A percentile compares a stretch with the other conserved stretches of the same genome.
phyloP scores from a whole-genome alignment of 2,329 filamentous ascomycete species.

The Orbilia brochopaga region DNA sequence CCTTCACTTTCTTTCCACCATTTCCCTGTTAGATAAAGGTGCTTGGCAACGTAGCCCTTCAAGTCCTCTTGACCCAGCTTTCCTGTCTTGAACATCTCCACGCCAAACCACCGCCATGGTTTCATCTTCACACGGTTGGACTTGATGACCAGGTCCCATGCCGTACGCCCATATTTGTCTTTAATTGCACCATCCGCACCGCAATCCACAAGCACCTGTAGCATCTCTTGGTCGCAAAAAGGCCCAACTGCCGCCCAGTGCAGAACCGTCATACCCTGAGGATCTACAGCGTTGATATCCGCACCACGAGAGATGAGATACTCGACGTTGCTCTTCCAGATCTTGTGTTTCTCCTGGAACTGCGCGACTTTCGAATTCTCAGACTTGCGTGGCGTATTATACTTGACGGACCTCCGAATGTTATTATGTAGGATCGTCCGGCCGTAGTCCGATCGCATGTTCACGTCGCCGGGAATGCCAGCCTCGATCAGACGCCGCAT shows the following conservation, averaged over 20 bases:
- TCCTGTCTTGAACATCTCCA: slow-evolving; percentile 35
- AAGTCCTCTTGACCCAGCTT: slow-evolving; percentile 24
- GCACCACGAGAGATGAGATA: slow-evolving; percentile 24
- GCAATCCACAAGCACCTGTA: slow-evolving; percentile 24
- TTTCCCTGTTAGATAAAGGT: slow-evolving; percentile 31
- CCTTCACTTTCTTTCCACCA: slow-evolving; percentile 14
- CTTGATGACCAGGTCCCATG: slow-evolving; percentile 33
- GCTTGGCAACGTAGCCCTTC: slow-evolving; percentile 20
- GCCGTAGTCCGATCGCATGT: slow-evolving; percentile 32
- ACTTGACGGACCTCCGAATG: slow-evolving; percentile 40
- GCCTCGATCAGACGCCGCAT: slow-evolving; percentile 40
- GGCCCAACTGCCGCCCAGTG: slow-evolving; percentile 45
- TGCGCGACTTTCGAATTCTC: slow-evolving; percentile 37
- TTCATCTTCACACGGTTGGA: slow-evolving; percentile 25
- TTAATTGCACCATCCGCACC: slow-evolving; percentile 22
- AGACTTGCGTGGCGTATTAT: slow-evolving; percentile 39
- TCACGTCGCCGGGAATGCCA: slow-evolving; percentile 29
- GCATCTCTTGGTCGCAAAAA: slow-evolving; percentile 38
- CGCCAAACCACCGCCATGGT: slow-evolving; percentile 38
- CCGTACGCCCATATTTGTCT: slow-evolving; percentile 23
- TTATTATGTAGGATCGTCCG: slow-evolving; percentile 38
- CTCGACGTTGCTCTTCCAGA: slow-evolving; percentile 41
- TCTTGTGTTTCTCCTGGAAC: slow-evolving; percentile 36
- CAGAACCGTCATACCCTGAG: slow-evolving; percentile 31
- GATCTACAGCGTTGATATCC: slow-evolving; percentile 35